Base-by-base conservation (phyloP, 345 rosid species). In the Salix arbutifolia region DNA sequence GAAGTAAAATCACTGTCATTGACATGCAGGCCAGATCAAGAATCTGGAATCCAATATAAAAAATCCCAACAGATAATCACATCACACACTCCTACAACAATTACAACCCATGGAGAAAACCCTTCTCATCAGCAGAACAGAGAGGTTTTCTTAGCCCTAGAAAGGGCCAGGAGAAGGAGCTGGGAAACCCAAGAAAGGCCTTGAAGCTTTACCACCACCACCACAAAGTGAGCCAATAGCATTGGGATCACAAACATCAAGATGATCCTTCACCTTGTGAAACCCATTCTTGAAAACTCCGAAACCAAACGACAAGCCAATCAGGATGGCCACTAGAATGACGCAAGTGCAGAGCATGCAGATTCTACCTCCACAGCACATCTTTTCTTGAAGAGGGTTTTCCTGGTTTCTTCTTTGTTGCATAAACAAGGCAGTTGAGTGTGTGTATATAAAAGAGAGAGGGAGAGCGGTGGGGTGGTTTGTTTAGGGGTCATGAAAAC, bases 271-370 rank as follows among this genome's bases (percentile, higher is more conserved):
- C 70, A 87, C 30, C 87, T 92, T 91, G 87, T 90, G 90, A 74
- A 92, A 92, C 5, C 91, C 98, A 56, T 92, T 74, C 80, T 86
- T 88, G 83, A 90, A 94, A 3, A 90, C 98, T 4, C 96, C 94
- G 77, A 92, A 92, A 0, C 97, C 97, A 71, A 94, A 91, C 12
- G 91, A 31, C 11, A 91, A 50, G 3, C 97, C 98, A 68, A 92
- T 87, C 75, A 86, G 69, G 31, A 91, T 62, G 79, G 86, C 92
- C 76, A 91, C 94, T 37, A 89, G 83, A 2, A 92, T 74, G 84
- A 94, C 73, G 77, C 97, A 92, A 14, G 89, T 84, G 82, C 92
- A 87, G 62, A 87, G 19, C 98, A 92, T 92, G 84, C 97, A 92
- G 70, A 83, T 35, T 76, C 87, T 86, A 23, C 82, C 23, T 50